Evolutionary conservation across 1,139 yeast genomes (phyloP), one percentile per base, ranked within the genome.

Genomic region (Zygoascus sp.): DNA sequence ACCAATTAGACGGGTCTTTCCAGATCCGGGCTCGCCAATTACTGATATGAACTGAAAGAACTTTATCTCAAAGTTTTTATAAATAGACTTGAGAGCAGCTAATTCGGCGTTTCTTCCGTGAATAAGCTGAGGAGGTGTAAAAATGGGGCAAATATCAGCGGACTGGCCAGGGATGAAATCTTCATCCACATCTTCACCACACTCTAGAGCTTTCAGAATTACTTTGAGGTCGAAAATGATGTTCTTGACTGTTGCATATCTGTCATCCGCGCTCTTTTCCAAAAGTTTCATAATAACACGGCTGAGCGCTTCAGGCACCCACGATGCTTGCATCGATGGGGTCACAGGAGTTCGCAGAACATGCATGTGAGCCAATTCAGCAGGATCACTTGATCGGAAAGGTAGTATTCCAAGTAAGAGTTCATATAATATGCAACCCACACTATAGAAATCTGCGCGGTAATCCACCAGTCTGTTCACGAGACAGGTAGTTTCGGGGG

Each of bases 361-460:
- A 48, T 74, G 77, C 70, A 73, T 68, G 44, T 70, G 60, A 1
- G 72, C 65, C 21, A 77, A 53, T 20, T 70, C 70, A 5, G 68
- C 60, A 0, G 76, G 70, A 49, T 72, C 76, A 4, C 67, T 65
- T 6, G 74, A 67, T 23, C 65, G 64, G 52, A 76, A 76, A 0
- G 80, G 81, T 3, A 74, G 58, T 17, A 64, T 60, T 0, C 80
- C 79, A 7, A 74, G 67, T 10, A 76, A 51, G 20, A 76, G 56
- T 50, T 76, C 80, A 53, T 78, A 76, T 35, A 77, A 52, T 2
- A 77, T 70, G 21, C 77, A 68, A 21, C 83, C 82, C 11, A 76
- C 53, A 28, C 77, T 68, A 55, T 77, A 78, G 45, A 76, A 68
- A 57, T 78, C 82, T 0, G 81, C 68, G 41, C 79, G 63, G 53